Evolutionary conservation across 257 asterid genomes (phyloP).

Genomic region (Dorcoceras hygrometricum): DNA sequence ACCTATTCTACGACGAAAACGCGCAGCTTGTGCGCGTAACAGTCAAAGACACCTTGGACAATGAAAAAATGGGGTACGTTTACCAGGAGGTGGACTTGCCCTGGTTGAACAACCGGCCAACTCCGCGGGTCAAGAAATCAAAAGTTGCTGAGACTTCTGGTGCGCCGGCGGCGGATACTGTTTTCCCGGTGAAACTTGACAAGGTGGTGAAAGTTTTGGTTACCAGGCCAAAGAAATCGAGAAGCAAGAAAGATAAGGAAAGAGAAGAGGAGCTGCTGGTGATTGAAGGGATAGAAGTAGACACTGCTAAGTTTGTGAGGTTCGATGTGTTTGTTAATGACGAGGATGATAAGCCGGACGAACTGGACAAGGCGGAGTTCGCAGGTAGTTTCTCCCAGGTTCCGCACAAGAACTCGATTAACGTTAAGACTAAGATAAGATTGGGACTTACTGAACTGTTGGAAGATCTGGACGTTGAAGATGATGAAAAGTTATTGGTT

Average conservation of each 20-base stretch:
- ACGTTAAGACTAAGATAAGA: slow-evolving; percentile 23
- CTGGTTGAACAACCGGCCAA: slow-evolving; percentile 38
- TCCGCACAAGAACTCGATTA: slow-evolving; percentile 34
- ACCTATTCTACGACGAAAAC: slow-evolving; percentile 41
- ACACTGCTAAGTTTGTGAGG: slow-evolving; percentile 27
- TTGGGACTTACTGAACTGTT: slow-evolving; percentile 37
- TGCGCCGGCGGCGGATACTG: slow-evolving; percentile 6
- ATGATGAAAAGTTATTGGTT: slow-evolving; percentile 43
- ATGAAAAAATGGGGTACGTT: slow-evolving; percentile 35
- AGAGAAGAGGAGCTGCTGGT: slow-evolving; percentile 38
- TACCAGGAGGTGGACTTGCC: slow-evolving; percentile 39
- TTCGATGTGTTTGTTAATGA: slow-evolving; percentile 50
- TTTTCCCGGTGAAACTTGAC: slow-evolving; percentile 40
- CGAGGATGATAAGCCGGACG: slow-evolving; percentile 34
- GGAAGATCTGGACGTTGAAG: slow-evolving; percentile 45
- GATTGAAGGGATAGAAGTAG: slow-evolving; percentile 40
- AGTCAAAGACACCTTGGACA: slow-evolving; percentile 29
- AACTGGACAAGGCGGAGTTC: slow-evolving; percentile 44
- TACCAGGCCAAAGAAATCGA: slow-evolving; percentile 37
- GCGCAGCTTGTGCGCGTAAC: slow-evolving; percentile 39
- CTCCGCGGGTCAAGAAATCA: slow-evolving; percentile 28
- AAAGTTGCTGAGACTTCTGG: slow-evolving; percentile 22
- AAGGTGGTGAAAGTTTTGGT: slow-evolving; percentile 42
- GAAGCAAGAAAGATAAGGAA: slow-evolving; percentile 32
- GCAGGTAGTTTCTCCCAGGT: slow-evolving; percentile 41